Evolutionary conservation across 306 rosid species (phyloP).

Genomic region (Cucurbita moschata): DNA sequence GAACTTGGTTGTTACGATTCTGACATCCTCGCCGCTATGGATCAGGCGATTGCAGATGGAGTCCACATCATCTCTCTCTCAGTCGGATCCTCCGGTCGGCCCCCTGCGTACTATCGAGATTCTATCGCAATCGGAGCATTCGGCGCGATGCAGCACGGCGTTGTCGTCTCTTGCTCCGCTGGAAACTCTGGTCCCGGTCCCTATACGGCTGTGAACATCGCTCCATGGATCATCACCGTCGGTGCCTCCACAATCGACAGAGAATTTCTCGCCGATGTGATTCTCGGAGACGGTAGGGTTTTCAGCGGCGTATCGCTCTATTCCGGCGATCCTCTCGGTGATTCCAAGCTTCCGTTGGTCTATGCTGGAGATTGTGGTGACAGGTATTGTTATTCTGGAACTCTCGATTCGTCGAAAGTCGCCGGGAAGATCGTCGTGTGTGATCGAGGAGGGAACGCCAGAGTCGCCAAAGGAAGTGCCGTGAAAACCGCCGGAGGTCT

Average conservation of each 20-base stretch:
- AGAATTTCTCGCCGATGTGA: conserved; percentile 64
- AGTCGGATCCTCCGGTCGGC: conserved; percentile 49
- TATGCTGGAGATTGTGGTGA: conserved; percentile 44
- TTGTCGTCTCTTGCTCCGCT: conserved; percentile 71
- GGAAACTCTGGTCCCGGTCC: conserved; percentile 73
- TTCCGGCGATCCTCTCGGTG: conserved; percentile 34
- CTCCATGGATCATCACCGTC: conserved; percentile 85
- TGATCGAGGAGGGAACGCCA: conserved; percentile 75
- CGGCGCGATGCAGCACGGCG: conserved; percentile 48
- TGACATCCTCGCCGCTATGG: conserved; percentile 89
- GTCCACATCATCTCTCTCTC: conserved; percentile 71
- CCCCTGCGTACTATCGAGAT: conserved; percentile 41
- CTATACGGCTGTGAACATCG: conserved; percentile 58
- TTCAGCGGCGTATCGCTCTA: conserved; percentile 57
- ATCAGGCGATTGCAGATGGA: conserved; percentile 68
- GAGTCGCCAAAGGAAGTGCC: conserved; percentile 64
- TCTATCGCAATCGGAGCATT: conserved; percentile 75
- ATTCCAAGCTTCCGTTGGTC: conserved; percentile 41
- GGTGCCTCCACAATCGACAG: conserved; percentile 77
- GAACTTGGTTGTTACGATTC: conserved; percentile 55
- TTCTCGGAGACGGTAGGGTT: conserved; percentile 47
- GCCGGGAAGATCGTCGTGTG: conserved; percentile 75
- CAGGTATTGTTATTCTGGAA: conserved; percentile 33
- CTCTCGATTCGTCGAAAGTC: conserved; percentile 32
- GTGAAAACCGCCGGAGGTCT: conserved; percentile 66